phyloP scores from a whole-genome alignment of 345 rosid genomes.

The Syzygium oleosum region DNA sequence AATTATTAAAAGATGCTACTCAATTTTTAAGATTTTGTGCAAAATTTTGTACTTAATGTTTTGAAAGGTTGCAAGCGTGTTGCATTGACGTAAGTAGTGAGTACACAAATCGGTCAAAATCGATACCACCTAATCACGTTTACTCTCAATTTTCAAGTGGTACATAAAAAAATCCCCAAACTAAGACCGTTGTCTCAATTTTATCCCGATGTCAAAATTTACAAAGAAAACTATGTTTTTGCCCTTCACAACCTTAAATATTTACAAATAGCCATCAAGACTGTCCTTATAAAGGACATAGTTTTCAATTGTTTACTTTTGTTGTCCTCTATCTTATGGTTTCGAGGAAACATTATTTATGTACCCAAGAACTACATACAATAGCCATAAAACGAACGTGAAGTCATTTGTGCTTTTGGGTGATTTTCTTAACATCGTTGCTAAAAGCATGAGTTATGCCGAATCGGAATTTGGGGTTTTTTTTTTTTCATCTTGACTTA shows the following conservation, averaged over 20 bases:
- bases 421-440: neutral
- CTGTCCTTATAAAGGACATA: neutral
- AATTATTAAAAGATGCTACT: too few relatives aligned
- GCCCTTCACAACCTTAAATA: too few relatives aligned
- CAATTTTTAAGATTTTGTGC: too few relatives aligned
- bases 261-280: neutral
- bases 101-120: neutral
- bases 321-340: neutral
- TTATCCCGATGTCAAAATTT: neutral
- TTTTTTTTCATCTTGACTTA: too few relatives aligned
- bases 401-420: neutral
- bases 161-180: neutral
- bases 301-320: neutral
- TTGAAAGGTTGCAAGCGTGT: neutral
- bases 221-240: neutral
- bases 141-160: neutral
- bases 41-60: neutral
- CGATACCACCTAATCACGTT: neutral
- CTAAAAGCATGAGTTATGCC: neutral
- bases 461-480: neutral
- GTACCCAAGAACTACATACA: neutral
- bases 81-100: neutral
- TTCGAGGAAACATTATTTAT: neutral
- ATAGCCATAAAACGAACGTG: neutral
- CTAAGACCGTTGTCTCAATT: fast-evolving